Conservation (phyloP, 129 eudicot genomes). For the Pseudognaphalium luteoalbum region DNA sequence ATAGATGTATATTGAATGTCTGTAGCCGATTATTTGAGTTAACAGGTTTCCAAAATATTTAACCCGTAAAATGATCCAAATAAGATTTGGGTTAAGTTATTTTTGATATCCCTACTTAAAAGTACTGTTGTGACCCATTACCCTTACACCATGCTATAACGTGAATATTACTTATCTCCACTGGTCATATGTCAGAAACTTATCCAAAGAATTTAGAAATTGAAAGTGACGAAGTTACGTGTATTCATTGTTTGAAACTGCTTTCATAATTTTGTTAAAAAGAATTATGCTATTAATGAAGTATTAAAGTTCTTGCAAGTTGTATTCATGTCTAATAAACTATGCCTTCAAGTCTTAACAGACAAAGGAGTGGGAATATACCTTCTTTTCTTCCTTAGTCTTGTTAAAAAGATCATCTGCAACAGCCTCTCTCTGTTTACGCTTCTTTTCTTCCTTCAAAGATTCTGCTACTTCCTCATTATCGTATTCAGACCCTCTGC, state of each 20-base stretch:
- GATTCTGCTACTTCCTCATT: conserved; percentile 57
- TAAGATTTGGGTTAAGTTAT: too few relatives aligned
- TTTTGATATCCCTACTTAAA: neutral
- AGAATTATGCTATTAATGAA: too few relatives aligned
- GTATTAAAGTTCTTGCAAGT: too few relatives aligned
- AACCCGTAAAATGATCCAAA: too few relatives aligned
- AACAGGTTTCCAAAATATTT: too few relatives aligned
- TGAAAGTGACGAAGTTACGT: neutral
- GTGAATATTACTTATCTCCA: neutral
- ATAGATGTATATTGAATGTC: too few relatives aligned
- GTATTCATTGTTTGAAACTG: neutral
- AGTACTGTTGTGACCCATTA: neutral
- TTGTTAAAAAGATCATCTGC: conserved; percentile 84
- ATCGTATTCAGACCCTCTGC: conserved; percentile 76
- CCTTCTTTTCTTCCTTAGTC: conserved; percentile 39
- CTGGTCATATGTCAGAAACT: neutral
- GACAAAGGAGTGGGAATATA: conserved; percentile 1
- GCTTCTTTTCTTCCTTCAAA: conserved; percentile 74
- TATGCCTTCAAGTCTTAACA: neutral
- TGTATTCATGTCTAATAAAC: neutral
- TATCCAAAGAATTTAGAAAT: too few relatives aligned
- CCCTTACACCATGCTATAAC: neutral
- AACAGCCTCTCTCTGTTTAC: conserved; percentile 81
- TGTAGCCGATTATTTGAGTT: too few relatives aligned
- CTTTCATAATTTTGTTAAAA: too few relatives aligned